Conservation (phyloP, 1,139 yeast species). For the Eremothecium cymbalariae region DNA sequence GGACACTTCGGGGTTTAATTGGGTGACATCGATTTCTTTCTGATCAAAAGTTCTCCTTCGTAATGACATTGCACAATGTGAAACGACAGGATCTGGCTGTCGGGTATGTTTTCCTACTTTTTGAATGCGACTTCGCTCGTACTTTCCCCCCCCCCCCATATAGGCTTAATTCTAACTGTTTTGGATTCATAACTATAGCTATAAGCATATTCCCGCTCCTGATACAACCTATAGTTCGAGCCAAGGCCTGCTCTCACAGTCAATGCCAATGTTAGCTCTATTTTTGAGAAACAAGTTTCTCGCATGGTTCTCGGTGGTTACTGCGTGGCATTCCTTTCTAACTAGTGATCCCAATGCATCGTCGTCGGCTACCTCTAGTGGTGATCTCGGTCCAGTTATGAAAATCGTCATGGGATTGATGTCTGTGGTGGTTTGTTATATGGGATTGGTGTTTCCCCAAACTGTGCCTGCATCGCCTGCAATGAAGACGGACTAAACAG, state of each 20-base stretch:
- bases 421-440: slow-evolving; percentile 45
- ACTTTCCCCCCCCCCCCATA: not conserved
- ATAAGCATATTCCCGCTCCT: slow-evolving; percentile 39
- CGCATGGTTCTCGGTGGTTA: slow-evolving; percentile 31
- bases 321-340: slow-evolving; percentile 24
- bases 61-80: not conserved
- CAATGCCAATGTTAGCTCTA: slow-evolving; percentile 67
- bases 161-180: not conserved
- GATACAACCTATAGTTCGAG: slow-evolving; percentile 36
- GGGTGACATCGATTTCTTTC: too few species aligned
- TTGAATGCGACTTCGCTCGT: too few species aligned
- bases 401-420: slow-evolving; percentile 41
- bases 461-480: too few species aligned
- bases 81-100: slow-evolving; percentile 1
- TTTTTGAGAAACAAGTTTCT: slow-evolving; percentile 37
- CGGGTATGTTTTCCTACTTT: slow-evolving; percentile 1
- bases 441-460: slow-evolving; percentile 36
- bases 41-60: too few species aligned
- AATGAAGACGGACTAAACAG: too few species aligned
- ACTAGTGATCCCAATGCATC: slow-evolving; percentile 23
- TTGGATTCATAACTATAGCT: slow-evolving; percentile 24
- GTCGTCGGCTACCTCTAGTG: slow-evolving; percentile 14
- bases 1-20: too few species aligned
- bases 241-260: slow-evolving; percentile 40
- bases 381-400: slow-evolving; percentile 39